Percentiles rank a stretch among this genome's conserved stretches.
phyloP scores from a whole-genome alignment of 1,284 basidiomycete species.

The Irpex sp. region DNA sequence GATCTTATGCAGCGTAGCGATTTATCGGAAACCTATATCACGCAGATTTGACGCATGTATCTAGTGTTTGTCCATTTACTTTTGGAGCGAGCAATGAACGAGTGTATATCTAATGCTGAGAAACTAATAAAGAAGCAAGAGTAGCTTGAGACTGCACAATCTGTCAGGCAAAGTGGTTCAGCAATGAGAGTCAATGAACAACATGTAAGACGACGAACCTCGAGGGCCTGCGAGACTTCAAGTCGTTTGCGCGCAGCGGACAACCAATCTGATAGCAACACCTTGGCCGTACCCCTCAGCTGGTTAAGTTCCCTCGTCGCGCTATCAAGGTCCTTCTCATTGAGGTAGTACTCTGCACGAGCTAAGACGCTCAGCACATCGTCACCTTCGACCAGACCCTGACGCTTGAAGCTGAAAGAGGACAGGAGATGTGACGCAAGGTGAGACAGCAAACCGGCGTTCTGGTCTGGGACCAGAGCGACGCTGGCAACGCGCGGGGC shows the following conservation, averaged over 20 bases:
- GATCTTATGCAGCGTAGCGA: neutral
- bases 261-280: constrained; percentile 88
- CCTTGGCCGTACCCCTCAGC: constrained; percentile 81
- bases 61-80: constrained; percentile 10
- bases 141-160: constrained; percentile 84
- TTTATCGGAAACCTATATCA: neutral
- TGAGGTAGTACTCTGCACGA: constrained; percentile 87
- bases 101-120: constrained; percentile 27
- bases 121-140: constrained; percentile 61
- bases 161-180: constrained; percentile 33
- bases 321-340: constrained; percentile 90
- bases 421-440: constrained; percentile 80
- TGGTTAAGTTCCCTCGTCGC: constrained; percentile 93
- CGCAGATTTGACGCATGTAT: neutral
- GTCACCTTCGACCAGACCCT: constrained; percentile 71
- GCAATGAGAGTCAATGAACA: neutral
- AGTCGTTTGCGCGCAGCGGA: constrained; percentile 84
- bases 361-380: constrained; percentile 88
- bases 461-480: constrained; percentile 85
- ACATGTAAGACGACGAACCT: constrained; percentile 49
- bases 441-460: constrained; percentile 87
- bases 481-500: constrained; percentile 84
- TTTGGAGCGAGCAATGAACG: constrained; percentile 11
- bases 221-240: constrained; percentile 91
- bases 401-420: constrained; percentile 75